These are phyloP conservation scores for Macrolepiota dolichaula DNA, from an alignment of 768 basidiomycete genomes.

Conservation along the genomic window DNA sequence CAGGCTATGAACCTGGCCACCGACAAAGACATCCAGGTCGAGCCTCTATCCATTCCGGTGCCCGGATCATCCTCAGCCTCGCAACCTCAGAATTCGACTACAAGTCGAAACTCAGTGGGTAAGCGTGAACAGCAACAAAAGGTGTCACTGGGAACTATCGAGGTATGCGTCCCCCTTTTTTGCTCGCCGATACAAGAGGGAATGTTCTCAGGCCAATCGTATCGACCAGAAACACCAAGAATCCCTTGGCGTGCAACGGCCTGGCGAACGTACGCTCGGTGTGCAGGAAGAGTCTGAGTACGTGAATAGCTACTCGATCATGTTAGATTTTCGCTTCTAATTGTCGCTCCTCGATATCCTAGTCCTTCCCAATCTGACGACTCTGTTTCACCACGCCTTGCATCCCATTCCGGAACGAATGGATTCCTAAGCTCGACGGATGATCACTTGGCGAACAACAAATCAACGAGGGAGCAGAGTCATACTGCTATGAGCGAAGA, in stretches of 20 bases:
- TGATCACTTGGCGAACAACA: background rate
- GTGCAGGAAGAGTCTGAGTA: background rate
- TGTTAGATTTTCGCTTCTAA: background rate
- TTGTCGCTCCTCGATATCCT: background rate
- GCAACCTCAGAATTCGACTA: background rate
- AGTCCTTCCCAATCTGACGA: background rate
- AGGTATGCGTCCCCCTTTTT: background rate
- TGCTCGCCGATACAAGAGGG: background rate
- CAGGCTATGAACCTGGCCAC: constrained; percentile 10
- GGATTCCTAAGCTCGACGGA: background rate
- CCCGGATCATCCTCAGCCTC: constrained; percentile 3
- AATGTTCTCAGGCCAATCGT: background rate
- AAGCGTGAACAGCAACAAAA: constrained; percentile 24
- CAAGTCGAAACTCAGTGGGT: background rate
- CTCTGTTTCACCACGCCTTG: background rate
- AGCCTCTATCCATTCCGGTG: constrained; percentile 18
- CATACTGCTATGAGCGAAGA: background rate
- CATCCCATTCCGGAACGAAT: background rate
- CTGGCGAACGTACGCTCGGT: background rate
- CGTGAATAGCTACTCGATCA: background rate
- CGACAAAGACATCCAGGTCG: constrained; percentile 12
- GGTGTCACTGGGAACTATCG: constrained; percentile 21
- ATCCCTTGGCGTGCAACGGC: background rate
- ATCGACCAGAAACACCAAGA: background rate
- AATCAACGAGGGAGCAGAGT: background rate